Evolutionary conservation across 1,284 basidiomycete species (phyloP).

Genomic region (Meripilus lineatus): DNA sequence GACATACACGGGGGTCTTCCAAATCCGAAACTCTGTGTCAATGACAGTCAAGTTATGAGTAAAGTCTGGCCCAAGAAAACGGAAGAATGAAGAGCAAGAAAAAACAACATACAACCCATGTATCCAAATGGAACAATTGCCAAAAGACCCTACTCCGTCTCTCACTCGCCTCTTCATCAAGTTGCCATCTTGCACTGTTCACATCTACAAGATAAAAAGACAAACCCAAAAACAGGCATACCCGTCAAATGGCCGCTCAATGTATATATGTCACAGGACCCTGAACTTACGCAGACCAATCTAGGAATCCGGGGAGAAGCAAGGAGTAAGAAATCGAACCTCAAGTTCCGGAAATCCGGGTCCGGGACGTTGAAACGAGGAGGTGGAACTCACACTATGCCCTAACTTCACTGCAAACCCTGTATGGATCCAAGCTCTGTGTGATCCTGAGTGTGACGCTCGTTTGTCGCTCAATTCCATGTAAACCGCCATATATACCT

Average conservation of each 20-base stretch:
- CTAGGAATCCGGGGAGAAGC: slow-evolving; percentile 29
- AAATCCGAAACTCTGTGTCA: slow-evolving; percentile 52
- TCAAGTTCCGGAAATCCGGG: too few species aligned
- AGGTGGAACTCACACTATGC: slow-evolving; percentile 46
- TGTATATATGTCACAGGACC: background rate
- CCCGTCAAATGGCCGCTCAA: slow-evolving; percentile 4
- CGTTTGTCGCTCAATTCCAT: slow-evolving; percentile 53
- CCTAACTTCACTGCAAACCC: slow-evolving; percentile 54
- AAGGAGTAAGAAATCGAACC: slow-evolving; percentile 1
- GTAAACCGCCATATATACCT: slow-evolving; percentile 56
- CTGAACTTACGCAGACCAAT: slow-evolving; percentile 66
- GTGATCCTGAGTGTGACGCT: slow-evolving; percentile 35
- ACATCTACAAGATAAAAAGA: slow-evolving; percentile 44
- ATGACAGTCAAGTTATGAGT: slow-evolving; percentile 1
- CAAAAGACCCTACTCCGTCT: slow-evolving; percentile 56
- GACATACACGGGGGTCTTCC: slow-evolving; percentile 58
- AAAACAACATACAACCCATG: slow-evolving; percentile 44
- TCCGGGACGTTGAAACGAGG: too few species aligned
- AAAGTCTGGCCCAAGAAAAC: too few species aligned
- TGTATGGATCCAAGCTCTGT: slow-evolving; percentile 49
- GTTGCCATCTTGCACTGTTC: slow-evolving; percentile 53
- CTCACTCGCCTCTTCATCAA: slow-evolving; percentile 39
- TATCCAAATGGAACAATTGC: slow-evolving; percentile 56
- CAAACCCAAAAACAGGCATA: too few species aligned
- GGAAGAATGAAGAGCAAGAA: slow-evolving; percentile 1